A percentile compares a stretch with the other conserved stretches of the same genome.
phyloP scores from a whole-genome alignment of 192 early-diverging fungal genomes.

The Dissophora ornata region DNA sequence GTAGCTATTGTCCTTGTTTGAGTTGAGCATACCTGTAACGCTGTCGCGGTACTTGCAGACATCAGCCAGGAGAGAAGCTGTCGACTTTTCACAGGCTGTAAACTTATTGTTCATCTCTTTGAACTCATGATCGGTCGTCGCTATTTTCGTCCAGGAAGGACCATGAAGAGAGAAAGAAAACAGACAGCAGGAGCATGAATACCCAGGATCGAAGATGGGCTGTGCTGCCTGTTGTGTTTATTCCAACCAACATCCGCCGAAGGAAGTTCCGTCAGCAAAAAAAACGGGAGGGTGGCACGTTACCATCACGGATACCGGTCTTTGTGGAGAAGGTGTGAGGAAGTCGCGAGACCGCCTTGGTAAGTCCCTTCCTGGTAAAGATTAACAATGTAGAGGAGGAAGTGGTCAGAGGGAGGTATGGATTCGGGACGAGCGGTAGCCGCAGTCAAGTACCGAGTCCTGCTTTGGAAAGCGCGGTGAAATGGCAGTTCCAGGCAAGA shows the following conservation, averaged over 20 bases:
- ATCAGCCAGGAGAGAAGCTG: conserved; percentile 18
- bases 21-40: conserved; percentile 26
- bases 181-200: not conserved
- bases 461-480: too few relatives aligned
- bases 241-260: not conserved
- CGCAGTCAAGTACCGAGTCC: too few relatives aligned
- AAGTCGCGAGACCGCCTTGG: conserved; percentile 51
- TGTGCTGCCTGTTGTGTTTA: conserved; percentile 2
- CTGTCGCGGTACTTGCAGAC: conserved; percentile 53
- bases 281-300: not conserved
- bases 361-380: conserved; percentile 44
- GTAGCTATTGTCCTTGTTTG: too few relatives aligned
- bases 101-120: conserved; percentile 43
- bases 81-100: conserved; percentile 45
- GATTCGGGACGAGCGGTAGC: not conserved
- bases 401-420: not conserved
- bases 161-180: not conserved
- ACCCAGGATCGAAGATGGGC: not conserved
- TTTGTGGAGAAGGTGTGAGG: conserved; percentile 51
- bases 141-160: conserved; percentile 25
- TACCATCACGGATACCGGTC: conserved; percentile 52
- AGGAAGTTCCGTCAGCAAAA: not conserved
- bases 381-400: not conserved
- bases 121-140: conserved; percentile 45
- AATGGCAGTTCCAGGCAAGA: too few relatives aligned